Evolutionary conservation across 106 monocot species (phyloP).

Genomic region (Platanthera guangdongensis): DNA sequence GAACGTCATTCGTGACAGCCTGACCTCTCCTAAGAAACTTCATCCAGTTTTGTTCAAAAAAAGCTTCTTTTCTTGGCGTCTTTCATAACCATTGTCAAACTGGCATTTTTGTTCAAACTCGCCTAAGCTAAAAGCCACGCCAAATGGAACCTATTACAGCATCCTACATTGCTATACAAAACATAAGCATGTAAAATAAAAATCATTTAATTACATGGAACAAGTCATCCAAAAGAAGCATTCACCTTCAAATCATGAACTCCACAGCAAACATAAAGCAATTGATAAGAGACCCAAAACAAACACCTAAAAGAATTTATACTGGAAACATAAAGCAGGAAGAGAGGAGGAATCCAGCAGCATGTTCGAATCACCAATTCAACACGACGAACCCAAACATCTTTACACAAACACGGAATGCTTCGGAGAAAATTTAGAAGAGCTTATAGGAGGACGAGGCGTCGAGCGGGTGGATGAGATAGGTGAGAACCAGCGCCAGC

Average conservation of each 20-base stretch:
- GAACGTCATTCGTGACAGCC: too few relatives aligned
- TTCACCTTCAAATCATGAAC: background rate
- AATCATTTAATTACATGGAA: background rate
- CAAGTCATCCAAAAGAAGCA: background rate
- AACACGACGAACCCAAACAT: background rate
- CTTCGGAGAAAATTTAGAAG: slow-evolving; percentile 14
- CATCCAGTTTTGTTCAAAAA: too few relatives aligned
- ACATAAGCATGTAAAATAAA: background rate
- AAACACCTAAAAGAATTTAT: background rate
- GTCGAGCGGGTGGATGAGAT: slow-evolving; percentile 51
- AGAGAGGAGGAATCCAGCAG: background rate
- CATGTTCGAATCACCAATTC: background rate
- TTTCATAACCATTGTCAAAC: too few relatives aligned
- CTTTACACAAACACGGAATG: background rate
- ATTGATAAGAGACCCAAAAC: background rate
- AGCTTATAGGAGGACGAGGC: slow-evolving; percentile 36
- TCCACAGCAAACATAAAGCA: background rate
- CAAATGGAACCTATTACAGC: too few relatives aligned
- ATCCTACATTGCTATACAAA: too few relatives aligned
- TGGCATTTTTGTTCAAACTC: too few relatives aligned
- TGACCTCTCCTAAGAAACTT: too few relatives aligned
- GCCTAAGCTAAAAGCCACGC: too few relatives aligned
- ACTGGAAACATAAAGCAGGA: background rate
- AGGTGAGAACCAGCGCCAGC: slow-evolving; percentile 45
- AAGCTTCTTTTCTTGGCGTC: too few relatives aligned